A percentile compares a stretch with the other conserved stretches of the same genome.
These are phyloP conservation scores for Scutellaria baicalensis DNA, from an alignment of 257 asterid species.

Conservation along the genomic window DNA sequence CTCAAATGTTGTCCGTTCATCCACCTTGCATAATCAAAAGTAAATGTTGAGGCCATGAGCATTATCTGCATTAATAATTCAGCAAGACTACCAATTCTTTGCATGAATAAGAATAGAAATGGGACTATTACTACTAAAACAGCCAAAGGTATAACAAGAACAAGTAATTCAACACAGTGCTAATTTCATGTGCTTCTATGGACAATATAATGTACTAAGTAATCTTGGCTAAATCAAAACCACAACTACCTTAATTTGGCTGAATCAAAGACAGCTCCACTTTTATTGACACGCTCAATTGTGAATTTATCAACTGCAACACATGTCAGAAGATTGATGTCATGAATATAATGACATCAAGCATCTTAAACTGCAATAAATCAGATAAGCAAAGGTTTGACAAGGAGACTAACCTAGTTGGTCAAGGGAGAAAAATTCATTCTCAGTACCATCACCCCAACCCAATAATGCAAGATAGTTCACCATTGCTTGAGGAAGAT, in stretches of 20 bases:
- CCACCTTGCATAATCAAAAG: constrained; percentile 63
- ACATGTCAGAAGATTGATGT: constrained; percentile 16
- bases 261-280: constrained; percentile 87
- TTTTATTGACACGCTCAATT: constrained; percentile 85
- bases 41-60: constrained; percentile 4
- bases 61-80: constrained; percentile 9
- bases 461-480: constrained; percentile 94
- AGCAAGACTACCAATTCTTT: constrained; percentile 6
- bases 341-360: not conserved
- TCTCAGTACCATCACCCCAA: constrained; percentile 98
- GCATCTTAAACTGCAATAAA: constrained; percentile 18
- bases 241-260: constrained; percentile 71
- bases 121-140: not conserved
- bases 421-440: constrained; percentile 83
- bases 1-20: constrained; percentile 94
- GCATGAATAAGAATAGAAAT: not conserved
- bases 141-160: constrained; percentile 1
- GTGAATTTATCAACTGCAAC: constrained; percentile 76
- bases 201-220: not conserved
- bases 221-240: not conserved
- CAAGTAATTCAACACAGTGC: not conserved
- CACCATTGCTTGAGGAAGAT: constrained; percentile 79
- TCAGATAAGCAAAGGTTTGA: constrained; percentile 4
- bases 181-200: not conserved
- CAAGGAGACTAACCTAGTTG: constrained; percentile 60